Conservation (phyloP, 768 basidiomycete species). For the Sporobolomyces roseus region DNA sequence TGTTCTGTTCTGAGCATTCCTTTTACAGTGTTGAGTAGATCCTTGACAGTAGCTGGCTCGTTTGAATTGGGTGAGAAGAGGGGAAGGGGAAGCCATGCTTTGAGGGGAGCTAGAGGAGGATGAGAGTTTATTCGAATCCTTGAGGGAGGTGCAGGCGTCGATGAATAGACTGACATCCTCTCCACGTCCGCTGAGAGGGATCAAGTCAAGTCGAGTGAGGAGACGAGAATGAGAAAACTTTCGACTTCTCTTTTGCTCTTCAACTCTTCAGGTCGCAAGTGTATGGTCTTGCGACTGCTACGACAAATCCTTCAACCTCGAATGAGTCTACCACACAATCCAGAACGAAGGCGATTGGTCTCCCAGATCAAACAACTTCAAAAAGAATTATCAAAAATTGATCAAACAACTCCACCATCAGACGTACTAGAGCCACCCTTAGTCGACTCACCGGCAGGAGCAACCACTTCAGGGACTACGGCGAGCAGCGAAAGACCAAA, state of each 20-base stretch:
- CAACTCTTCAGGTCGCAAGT: too few species aligned
- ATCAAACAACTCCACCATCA: neutral
- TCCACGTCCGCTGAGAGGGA: too few species aligned
- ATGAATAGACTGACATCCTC: constrained; percentile 13
- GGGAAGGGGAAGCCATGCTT: constrained; percentile 36
- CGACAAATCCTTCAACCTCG: neutral
- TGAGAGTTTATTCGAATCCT: constrained; percentile 34
- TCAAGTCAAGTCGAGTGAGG: too few species aligned
- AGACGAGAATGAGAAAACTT: too few species aligned
- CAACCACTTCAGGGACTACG: neutral
- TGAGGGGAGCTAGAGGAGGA: constrained; percentile 20
- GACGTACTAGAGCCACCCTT: neutral
- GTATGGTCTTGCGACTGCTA: too few species aligned
- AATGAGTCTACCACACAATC: constrained; percentile 10
- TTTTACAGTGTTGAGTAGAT: neutral
- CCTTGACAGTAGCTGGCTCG: neutral
- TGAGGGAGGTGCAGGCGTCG: constrained; percentile 21
- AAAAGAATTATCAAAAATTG: constrained; percentile 15
- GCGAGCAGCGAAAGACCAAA: too few species aligned
- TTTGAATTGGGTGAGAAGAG: neutral
- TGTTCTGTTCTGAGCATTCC: neutral
- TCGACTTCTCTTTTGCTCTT: too few species aligned
- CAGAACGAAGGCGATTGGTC: constrained; percentile 11
- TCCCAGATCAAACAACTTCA: constrained; percentile 26
- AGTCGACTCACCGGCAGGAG: neutral